Evolutionary conservation across 345 rosid genomes (phyloP), one percentile per base, ranked within the genome.

Genomic region (Brassica cretica): DNA sequence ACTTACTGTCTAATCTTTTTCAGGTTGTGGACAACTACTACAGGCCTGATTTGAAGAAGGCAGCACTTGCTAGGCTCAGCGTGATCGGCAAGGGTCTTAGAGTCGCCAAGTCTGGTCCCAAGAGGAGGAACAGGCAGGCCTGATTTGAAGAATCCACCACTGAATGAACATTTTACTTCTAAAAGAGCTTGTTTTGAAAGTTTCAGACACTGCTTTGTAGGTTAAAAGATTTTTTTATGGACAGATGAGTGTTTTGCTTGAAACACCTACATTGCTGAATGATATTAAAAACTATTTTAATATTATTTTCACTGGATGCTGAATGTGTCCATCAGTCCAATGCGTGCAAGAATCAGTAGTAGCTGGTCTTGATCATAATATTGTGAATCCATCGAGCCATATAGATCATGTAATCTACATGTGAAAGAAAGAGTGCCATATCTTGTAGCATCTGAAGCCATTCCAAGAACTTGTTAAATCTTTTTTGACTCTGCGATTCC

Each of bases 11-110:
- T 16, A 1, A 56, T 16, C 2, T 21, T 61, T 60, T 24, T 71
- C 83, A 88, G 92, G 96, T 89, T 18, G 90, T 81, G n/a, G 87
- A 85, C 77, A 88, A 88, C 73, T 69, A 85, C 82, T 91, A 91
- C 89, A 81, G 92, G 78, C 92, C 92, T 39, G 93, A 91, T 64
- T 77, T 91, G 78, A 89, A 84, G 80, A 89, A 84, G 53, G 92
- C 91, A 56, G 91, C 96, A 55, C 92, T 88, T 71, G 88, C 93
- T 53, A 88, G 96, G 72, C 84, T 91, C 39, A 87, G 89, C 27
- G 92, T 35, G 6, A 87, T 89, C 70, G 80, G 85, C 83, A 84
- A 88, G 68, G 84, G 96, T 62, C 87, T 88, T 27, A 89, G 82
- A 81, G 92, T 89, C 3, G 71, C 90, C n/a, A 91, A 89, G 65